Base-by-base conservation (phyloP, 768 basidiomycete genomes). In the Mycena vitilis region DNA sequence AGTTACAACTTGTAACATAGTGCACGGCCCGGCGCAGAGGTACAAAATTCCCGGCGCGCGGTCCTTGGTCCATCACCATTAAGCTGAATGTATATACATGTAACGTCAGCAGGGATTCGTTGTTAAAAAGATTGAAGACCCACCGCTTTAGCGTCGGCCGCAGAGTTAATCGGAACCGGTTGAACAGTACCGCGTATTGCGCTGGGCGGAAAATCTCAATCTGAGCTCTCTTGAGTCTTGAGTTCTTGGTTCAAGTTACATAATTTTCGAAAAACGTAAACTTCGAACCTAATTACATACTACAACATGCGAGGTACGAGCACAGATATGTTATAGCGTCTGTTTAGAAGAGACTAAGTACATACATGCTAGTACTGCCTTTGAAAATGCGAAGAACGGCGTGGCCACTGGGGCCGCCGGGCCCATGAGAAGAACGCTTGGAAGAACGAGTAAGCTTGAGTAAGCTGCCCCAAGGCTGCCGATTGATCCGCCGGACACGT, bases 191-290 rank as follows among this genome's bases (percentile, higher is more conserved):
- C 77, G 10, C 75, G 77, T 61, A 89, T 86, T 5, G 88, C 88
- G 63, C 76, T 81, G 51, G 78, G 30, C 30, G 75, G 69, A 85
- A 88, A 22, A 87, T 85, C 59, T 81, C 80, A n/a, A 88, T 75
- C 78, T n/a, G n/a, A n/a, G n/a, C n/a, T n/a, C n/a, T n/a, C n/a
- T n/a, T n/a, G n/a, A n/a, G n/a, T 86, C 88, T 78, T 81, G 87
- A 6, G 66, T 82, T 74, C 75, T 82, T 80, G 73, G 83, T 88
- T 84, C 53, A n/a, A n/a, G n/a, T n/a, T n/a, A 73, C 48, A 52
- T 22, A 51, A 25, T n/a, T 30, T 5, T 25, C 34, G 63, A 52
- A 45, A 5, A 23, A 55, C 18, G 20, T 22, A 20, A 37, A 55
- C 53, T n/a, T n/a, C n/a, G n/a, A n/a, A n/a, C n/a, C n/a, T n/a